Base-by-base conservation (phyloP, 1,284 basidiomycete species). In the Melanopsichium pennsylvanicum region DNA sequence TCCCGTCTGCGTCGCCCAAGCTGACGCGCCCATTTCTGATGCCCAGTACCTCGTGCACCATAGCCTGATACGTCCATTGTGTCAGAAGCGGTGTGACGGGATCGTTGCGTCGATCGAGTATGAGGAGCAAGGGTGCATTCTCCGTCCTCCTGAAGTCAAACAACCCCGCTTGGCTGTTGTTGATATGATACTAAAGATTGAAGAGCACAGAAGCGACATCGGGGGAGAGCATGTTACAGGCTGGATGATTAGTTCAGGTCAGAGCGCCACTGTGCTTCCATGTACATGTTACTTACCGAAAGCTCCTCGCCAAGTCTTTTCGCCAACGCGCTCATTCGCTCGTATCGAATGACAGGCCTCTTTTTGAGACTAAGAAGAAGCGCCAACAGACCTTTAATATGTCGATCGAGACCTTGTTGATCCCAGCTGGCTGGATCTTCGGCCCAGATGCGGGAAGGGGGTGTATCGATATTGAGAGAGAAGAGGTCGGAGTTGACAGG, bases 21-120 rank as follows among this genome's bases (percentile, higher is more conserved):
- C 91, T 89, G 6, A 98, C 93, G 40, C 96, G 87, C 15, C 94
- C 95, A 79, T 97, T 97, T 70, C 90, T 89, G 57, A 98, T 96
- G 0, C 92, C 91, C 10, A 98, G 83, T 11, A 97, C 84, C 81
- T 98, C 96, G 77, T 99, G 96, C 0, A 97, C 95, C 95, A 98
- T 97, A 1, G 96, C 96, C 82, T 98, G 95, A 83, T 98, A 98
- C 12, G 96, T 98, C 96, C 96, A 98, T 82, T 97, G 96, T 1
- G 92, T 91, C 23, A 99, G 85, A n/a, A 99, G 83, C 4, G 96
- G 96, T 0, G 96, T 98, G 13, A 98, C 93, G 2, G 96, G 96
- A 80, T 99, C 96, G 82, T 97, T 97, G 63, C 95, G 85, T 51
- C 96, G 87, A 83, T 99, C 96, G 12, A 86, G 75, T 8, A 87